Base-by-base conservation (phyloP, 192 early-diverging fungal species). In the Blastocladiella britannica region DNA sequence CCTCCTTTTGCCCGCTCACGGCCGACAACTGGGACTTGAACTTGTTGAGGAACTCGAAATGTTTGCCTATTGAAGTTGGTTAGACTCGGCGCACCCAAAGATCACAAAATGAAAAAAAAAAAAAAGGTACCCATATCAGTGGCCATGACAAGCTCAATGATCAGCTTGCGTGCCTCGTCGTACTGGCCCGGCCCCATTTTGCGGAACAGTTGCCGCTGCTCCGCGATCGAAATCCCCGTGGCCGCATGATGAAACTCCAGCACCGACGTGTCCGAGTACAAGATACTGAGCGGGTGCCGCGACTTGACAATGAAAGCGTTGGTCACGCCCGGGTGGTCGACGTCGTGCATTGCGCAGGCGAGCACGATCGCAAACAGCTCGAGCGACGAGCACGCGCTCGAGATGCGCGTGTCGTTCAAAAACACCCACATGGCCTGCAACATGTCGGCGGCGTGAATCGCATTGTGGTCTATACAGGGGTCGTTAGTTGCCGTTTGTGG, bases 381-480 rank as follows among this genome's bases (percentile, higher is more conserved):
- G 43, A 76, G 57, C 29, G 64, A 65, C 0, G 74, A 78, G 55
- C 70, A 69, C n/a, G 56, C 66, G 25, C 67, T 67, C 58, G 73
- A 76, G 20, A 62, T 61, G 0, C 68, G 60, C 27, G 68, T 65
- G 53, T 66, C 66, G 7, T 76, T 58, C 5, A 79, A 57, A 18
- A 79, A 65, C 53, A 74, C 52, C 51, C 66, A 70, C n/a, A 76
- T 67, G 12, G 74, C 69, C 53, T 80, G 78, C 9, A 80, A 55
- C 4, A 80, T 77, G 55, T 80, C 78, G 12, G 78, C 70, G 1
- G 72, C 78, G 57, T 80, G 78, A 8, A 59, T 70, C 59, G 70
- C 73, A 53, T 78, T 78, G 62, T 78, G 76, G 55, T 73, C 76
- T n/a, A n/a, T n/a, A n/a, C n/a, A n/a, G n/a, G n/a, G n/a, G n/a